Conservation (phyloP, 2,329 filamentous ascomycete species). For the Verticillium klebahnii region DNA sequence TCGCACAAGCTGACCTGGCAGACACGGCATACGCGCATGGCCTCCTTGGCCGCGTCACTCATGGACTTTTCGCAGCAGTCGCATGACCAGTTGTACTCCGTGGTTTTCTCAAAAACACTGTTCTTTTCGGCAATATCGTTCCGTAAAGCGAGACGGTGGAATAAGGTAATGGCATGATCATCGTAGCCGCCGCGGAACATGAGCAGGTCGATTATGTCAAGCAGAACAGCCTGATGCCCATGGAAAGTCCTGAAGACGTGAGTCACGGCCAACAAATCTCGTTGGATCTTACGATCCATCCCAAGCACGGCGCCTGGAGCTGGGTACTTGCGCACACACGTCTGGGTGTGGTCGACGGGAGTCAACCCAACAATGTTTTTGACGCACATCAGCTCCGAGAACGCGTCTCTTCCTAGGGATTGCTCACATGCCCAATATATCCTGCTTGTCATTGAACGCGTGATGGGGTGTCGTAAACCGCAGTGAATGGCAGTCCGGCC, state of each 20-base stretch:
- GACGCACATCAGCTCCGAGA: constrained; percentile 9
- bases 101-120: not conserved
- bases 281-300: not conserved
- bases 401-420: constrained; percentile 11
- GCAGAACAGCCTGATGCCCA: constrained; percentile 2
- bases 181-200: constrained; percentile 3
- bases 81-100: not conserved
- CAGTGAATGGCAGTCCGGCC: constrained; percentile 10
- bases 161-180: constrained; percentile 1
- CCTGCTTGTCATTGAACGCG: not conserved
- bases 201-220: constrained; percentile 1
- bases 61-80: constrained; percentile 5
- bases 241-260: not conserved
- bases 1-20: constrained; percentile 1
- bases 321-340: not conserved
- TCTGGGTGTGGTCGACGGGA: constrained; percentile 9
- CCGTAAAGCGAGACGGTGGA: not conserved
- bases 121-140: constrained; percentile 1
- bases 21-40: constrained; percentile 6
- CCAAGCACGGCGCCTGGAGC: not conserved
- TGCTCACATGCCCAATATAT: constrained; percentile 11
- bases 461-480: not conserved
- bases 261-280: not conserved
- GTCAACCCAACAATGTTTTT: constrained; percentile 1
- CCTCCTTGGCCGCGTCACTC: not conserved